Percentiles rank a stretch among this genome's conserved stretches.
These are phyloP conservation scores for Pseudopyricularia javanii DNA, from an alignment of 2,329 filamentous ascomycete species.

Conservation along the genomic window DNA sequence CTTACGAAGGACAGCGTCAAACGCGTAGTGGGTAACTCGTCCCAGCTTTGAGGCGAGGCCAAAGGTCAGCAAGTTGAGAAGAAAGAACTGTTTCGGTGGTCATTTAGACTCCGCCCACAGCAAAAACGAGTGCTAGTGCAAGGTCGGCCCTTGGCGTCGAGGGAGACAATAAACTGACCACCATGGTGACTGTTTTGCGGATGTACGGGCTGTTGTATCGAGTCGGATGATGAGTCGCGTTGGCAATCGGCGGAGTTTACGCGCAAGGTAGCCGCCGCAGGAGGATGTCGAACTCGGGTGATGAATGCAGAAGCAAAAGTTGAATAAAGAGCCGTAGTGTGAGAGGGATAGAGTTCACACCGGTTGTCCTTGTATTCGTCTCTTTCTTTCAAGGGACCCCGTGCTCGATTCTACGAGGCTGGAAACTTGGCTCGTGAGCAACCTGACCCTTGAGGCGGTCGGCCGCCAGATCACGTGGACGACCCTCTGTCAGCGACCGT, in stretches of 20 bases:
- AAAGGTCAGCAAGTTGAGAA: constrained; percentile 58
- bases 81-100: constrained; percentile 23
- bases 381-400: background rate
- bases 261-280: background rate
- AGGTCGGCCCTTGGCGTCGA: constrained; percentile 3
- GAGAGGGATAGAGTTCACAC: background rate
- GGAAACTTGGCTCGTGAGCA: background rate
- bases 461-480: no score
- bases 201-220: background rate
- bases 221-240: background rate
- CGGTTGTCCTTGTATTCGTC: background rate
- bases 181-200: constrained; percentile 5
- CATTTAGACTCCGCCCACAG: constrained; percentile 23
- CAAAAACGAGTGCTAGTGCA: constrained; percentile 5
- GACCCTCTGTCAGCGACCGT: no score
- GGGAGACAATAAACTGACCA: constrained; percentile 8
- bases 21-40: constrained; percentile 85
- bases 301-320: background rate
- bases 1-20: constrained; percentile 87
- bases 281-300: background rate
- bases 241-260: background rate
- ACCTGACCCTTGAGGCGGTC: background rate
- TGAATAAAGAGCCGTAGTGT: background rate
- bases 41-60: constrained; percentile 71
- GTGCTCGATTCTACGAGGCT: background rate